phyloP scores from a whole-genome alignment of 2,329 filamentous ascomycete genomes.

The Nemania sp. region DNA sequence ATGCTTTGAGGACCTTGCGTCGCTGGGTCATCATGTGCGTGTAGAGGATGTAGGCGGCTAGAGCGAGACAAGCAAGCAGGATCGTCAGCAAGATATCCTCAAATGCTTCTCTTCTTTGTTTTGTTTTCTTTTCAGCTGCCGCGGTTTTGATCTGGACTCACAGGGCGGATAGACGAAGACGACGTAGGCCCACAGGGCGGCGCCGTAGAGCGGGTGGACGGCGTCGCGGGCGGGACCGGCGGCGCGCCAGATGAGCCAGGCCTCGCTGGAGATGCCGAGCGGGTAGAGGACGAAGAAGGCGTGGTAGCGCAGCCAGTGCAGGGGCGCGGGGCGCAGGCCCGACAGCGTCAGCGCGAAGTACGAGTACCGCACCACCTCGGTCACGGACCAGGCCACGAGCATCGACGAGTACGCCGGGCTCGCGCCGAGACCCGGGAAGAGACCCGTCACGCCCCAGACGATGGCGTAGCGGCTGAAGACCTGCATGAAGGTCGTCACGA shows the following conservation, averaged over 20 bases:
- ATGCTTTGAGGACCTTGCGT: constrained; percentile 73
- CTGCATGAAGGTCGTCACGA: constrained; percentile 87
- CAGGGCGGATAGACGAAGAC: constrained; percentile 80
- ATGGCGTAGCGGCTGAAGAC: constrained; percentile 85
- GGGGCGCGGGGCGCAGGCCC: constrained; percentile 62
- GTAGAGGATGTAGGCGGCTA: constrained; percentile 81
- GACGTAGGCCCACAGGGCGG: constrained; percentile 75
- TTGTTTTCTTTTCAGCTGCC: too few relatives aligned
- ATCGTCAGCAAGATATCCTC: constrained; percentile 6
- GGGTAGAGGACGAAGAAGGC: constrained; percentile 94
- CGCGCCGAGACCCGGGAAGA: constrained; percentile 70
- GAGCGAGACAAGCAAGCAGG: not conserved
- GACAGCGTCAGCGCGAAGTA: constrained; percentile 80
- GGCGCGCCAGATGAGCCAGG: constrained; percentile 74
- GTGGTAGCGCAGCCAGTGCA: constrained; percentile 88
- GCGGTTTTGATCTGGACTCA: constrained; percentile 49
- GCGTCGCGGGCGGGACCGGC: constrained; percentile 59
- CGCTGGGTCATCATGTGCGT: constrained; percentile 95
- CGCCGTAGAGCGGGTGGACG: constrained; percentile 60
- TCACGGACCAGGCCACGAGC: constrained; percentile 85
- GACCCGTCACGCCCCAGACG: constrained; percentile 81
- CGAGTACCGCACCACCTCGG: constrained; percentile 90
- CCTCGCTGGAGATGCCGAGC: constrained; percentile 87
- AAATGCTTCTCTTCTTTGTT: too few relatives aligned
- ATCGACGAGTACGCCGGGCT: constrained; percentile 68